phyloP scores from a whole-genome alignment of 257 asterid species.

The Coffea eugenioides region DNA sequence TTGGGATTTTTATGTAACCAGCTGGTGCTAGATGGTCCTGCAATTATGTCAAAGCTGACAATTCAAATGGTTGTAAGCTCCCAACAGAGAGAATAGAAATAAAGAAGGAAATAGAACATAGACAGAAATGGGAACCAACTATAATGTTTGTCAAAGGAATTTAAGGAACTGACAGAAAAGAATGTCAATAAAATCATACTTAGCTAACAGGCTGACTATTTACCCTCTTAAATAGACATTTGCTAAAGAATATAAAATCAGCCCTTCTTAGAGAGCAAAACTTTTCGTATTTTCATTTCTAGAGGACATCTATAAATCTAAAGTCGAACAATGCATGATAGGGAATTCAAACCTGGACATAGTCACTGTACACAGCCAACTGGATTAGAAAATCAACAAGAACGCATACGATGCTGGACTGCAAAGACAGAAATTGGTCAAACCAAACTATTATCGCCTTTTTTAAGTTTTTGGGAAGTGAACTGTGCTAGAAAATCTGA shows the following conservation, averaged over 20 bases:
- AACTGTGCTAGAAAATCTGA: neutral
- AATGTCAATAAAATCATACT: neutral
- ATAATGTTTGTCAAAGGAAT: neutral
- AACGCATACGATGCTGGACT: conserved; percentile 67
- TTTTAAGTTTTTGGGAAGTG: neutral
- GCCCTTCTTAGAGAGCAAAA: neutral
- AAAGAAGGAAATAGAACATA: neutral
- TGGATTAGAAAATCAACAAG: conserved; percentile 58
- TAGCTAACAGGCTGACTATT: neutral
- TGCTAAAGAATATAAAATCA: neutral
- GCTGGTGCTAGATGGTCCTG: conserved; percentile 91
- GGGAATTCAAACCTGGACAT: conserved; percentile 58
- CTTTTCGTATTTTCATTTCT: neutral
- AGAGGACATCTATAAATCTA: neutral
- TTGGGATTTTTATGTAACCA: conserved; percentile 75
- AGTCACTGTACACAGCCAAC: conserved; percentile 62
- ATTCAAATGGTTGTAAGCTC: conserved; percentile 14
- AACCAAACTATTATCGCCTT: conserved; percentile 6
- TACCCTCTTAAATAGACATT: neutral
- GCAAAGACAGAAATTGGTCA: conserved; percentile 31
- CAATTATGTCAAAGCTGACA: conserved; percentile 32
- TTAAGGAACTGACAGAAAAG: neutral
- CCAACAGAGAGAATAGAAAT: neutral
- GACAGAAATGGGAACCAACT: neutral
- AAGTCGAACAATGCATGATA: conserved; percentile 9